Percentiles rank a stretch among this genome's conserved stretches.
phyloP scores from a whole-genome alignment of 2,329 filamentous ascomycete genomes.

The Fusarium phyllophilum region DNA sequence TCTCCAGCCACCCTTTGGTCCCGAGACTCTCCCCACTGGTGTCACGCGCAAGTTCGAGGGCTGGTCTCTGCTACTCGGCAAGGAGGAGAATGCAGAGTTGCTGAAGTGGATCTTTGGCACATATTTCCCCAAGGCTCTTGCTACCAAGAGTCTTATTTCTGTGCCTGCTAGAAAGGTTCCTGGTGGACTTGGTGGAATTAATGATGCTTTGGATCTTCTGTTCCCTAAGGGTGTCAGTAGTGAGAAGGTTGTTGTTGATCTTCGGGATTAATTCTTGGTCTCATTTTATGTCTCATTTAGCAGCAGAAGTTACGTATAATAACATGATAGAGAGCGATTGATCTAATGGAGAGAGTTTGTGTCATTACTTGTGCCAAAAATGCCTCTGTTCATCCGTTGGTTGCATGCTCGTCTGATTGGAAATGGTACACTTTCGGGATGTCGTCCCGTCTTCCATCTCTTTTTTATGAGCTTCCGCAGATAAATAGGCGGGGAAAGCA shows the following conservation, averaged over 20 bases:
- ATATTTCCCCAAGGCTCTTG: conserved; percentile 27
- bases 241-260: conserved; percentile 34
- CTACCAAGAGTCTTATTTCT: conserved; percentile 7
- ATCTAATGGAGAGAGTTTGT: not conserved
- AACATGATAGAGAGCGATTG: not conserved
- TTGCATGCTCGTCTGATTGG: not conserved
- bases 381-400: not conserved
- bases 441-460: not conserved
- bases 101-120: conserved; percentile 29
- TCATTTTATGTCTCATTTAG: not conserved
- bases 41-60: conserved; percentile 31
- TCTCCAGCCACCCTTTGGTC: conserved; percentile 27
- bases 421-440: not conserved
- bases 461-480: accelerated
- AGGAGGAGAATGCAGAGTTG: conserved; percentile 24
- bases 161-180: conserved; percentile 23
- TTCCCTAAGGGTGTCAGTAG: conserved; percentile 29
- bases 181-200: conserved; percentile 24
- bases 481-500: not conserved
- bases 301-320: not conserved
- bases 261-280: not conserved
- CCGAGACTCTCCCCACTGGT: conserved; percentile 20
- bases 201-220: conserved; percentile 21
- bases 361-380: not conserved
- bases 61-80: conserved; percentile 31